Evolutionary conservation across 768 basidiomycete genomes (phyloP).

Genomic region (Lentinula lateritia): DNA sequence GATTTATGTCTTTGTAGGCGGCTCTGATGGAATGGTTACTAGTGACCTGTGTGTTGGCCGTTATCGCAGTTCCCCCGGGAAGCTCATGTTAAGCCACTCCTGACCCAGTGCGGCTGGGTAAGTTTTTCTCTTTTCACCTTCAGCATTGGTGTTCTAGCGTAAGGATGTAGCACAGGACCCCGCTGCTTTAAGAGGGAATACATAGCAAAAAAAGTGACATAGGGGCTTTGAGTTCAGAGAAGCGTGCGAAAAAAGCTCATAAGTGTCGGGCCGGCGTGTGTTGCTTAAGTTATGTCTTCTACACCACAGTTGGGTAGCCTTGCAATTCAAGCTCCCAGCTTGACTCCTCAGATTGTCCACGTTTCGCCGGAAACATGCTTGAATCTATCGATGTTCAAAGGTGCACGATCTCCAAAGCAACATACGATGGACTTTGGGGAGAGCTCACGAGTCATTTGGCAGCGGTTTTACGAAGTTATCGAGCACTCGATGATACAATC

Average conservation of each 20-base stretch:
- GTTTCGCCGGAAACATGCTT: slow-evolving; percentile 71
- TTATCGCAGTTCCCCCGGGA: no score
- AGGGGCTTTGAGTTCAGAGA: no score
- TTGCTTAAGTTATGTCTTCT: neutral
- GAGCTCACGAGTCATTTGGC: slow-evolving; percentile 7
- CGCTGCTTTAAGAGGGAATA: no score
- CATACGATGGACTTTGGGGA: no score
- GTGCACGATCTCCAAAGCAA: slow-evolving; percentile 14
- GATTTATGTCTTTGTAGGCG: neutral
- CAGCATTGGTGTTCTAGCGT: neutral
- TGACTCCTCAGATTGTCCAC: slow-evolving; percentile 58
- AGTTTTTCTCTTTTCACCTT: no score
- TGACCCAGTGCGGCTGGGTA: no score
- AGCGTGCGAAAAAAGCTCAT: no score
- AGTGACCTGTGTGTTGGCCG: no score
- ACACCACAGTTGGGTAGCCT: slow-evolving; percentile 56
- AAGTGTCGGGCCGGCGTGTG: neutral
- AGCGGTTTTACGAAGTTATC: slow-evolving; percentile 82
- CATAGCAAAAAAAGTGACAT: no score
- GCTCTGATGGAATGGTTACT: neutral
- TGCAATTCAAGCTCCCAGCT: slow-evolving; percentile 56
- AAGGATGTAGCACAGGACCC: no score
- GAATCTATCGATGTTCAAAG: slow-evolving; percentile 75
- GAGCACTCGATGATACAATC: slow-evolving; percentile 74
- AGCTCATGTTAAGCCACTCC: no score